Base-by-base conservation (phyloP, 23 red algal species). In the Gracilaria gracilis region DNA sequence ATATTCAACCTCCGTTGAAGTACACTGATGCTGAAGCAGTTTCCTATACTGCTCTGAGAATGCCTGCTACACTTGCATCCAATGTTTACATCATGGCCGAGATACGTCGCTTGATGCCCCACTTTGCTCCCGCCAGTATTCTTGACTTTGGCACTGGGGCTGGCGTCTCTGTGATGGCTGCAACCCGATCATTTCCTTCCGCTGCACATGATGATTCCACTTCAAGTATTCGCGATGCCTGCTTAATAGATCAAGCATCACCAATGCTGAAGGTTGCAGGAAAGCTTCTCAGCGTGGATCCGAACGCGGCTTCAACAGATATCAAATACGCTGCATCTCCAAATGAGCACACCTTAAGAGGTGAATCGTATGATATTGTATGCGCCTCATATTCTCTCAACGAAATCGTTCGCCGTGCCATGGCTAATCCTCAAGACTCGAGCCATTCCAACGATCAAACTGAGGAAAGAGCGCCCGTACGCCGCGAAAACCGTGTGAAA, bases 111-210 rank as follows among this genome's bases (percentile, higher is more conserved):
- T n/a, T 42, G 13, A 42, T 83, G 20, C 57, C 69, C 0, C 14
- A 54, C 24, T 92, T 92, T 58, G 31, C 53, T 47, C 89, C 89
- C 12, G 4, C 42, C 32, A 84, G 20, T 24, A 9, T 92, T 5
- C 49, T 92, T 15, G 89, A 92, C 34, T 92, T 92, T 74, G 89
- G 89, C 9, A 47, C 89, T 34, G 89, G 89, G 42, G 50, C 72
- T 21, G 89, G 79, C 27, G 67, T 67, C 33, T 74, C 67, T 39
- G 48, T 84, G 17, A 75, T 83, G 67, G 89, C 89, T 4, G 62
- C 69, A 17, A 47, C 48, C 21, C 73, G 89, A 44, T 46, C 62
- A 6, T 72, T 58, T 58, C 83, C 67, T 8, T 23, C 37, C 19
- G n/a, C n/a, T 29, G 25, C 29, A 58, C 16, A 11, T 57, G 79